Base-by-base conservation (phyloP, 129 eudicot genomes). In the Mikania micrantha region DNA sequence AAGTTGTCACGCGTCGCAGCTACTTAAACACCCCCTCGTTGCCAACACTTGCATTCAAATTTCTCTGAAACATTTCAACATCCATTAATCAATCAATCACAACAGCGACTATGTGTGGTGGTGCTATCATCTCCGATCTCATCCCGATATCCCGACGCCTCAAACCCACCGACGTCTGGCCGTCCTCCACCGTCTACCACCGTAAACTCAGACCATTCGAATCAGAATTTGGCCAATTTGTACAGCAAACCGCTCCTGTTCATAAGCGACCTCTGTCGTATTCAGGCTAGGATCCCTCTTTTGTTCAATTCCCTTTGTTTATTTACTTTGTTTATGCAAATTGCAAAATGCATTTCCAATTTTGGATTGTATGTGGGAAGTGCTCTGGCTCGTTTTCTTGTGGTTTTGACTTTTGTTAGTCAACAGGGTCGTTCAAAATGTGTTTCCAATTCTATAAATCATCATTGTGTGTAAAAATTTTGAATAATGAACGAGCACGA, bases 111-210 rank as follows among this genome's bases (percentile, higher is more conserved):
- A 88, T 91, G 97, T 91, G 97, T 78, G 91, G 94, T 44, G 97
- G 97, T 74, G 88, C 97, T 32, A 85, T 91, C 4, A 80, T 91
- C 49, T 78, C 77, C 66, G 85, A 75, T 25, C 59, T 85, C 81
- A 84, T 85, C 41, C 94, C 88, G 5, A 72, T 74, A 12, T 42
- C 74, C 16, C 70, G 72, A 38, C 63, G 60, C 52, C 82, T 78
- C 74, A 74, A 85, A 44, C 38, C 88, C 78, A 21, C 76, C 24
- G 87, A 83, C 68, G 63, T 85, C 75, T 85, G 89, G 88, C 79
- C 88, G 58, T 41, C 69, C 71, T 27, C 85, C 22, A 60, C 62
- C 52, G 50, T 76, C 72, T 15, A 16, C 65, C n/a, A n/a, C 25
- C 53, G 3, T n/a, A 41, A 64, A 40, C 56, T n/a, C 74, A 64